Evolutionary conservation across 2,329 filamentous ascomycete genomes (phyloP).

Genomic region (Elsinoe ampelina): DNA sequence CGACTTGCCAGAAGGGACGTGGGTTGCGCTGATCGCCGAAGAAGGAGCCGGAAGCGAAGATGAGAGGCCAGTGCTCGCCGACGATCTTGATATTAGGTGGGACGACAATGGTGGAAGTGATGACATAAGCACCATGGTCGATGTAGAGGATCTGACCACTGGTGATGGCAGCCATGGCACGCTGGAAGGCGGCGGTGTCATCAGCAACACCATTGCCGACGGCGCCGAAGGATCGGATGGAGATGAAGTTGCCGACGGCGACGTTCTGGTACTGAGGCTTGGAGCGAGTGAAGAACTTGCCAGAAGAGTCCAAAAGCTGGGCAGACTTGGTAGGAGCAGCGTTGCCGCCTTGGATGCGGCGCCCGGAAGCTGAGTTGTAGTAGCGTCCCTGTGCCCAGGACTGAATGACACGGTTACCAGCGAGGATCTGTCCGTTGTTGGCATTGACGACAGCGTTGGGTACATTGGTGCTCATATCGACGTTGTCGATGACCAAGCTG

Average conservation of each 20-base stretch:
- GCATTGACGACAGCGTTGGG: conserved; percentile 53
- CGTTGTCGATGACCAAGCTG: conserved; percentile 78
- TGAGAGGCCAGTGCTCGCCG: conserved; percentile 83
- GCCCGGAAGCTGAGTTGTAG: conserved; percentile 48
- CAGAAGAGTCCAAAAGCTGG: conserved; percentile 53
- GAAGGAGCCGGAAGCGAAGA: conserved; percentile 67
- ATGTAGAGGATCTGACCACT: conserved; percentile 53
- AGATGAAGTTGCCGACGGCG: conserved; percentile 62
- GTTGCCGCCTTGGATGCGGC: conserved; percentile 47
- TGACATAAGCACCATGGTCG: conserved; percentile 54
- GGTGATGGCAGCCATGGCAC: conserved; percentile 58
- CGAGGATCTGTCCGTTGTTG: conserved; percentile 53
- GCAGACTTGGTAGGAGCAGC: conserved; percentile 52
- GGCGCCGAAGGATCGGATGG: conserved; percentile 69
- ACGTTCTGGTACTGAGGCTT: conserved; percentile 80
- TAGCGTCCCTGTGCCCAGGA: conserved; percentile 74
- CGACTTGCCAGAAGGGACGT: conserved; percentile 76
- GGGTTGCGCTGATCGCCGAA: conserved; percentile 71
- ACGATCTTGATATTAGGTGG: conserved; percentile 64
- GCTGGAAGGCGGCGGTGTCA: conserved; percentile 77
- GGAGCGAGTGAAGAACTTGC: conserved; percentile 68
- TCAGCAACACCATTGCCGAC: conserved; percentile 81
- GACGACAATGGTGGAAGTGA: conserved; percentile 51
- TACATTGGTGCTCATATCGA: conserved; percentile 61
- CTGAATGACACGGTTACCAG: conserved; percentile 57